Evolutionary conservation across 768 basidiomycete genomes (phyloP).

Genomic region (Daedaleopsis sinensis): DNA sequence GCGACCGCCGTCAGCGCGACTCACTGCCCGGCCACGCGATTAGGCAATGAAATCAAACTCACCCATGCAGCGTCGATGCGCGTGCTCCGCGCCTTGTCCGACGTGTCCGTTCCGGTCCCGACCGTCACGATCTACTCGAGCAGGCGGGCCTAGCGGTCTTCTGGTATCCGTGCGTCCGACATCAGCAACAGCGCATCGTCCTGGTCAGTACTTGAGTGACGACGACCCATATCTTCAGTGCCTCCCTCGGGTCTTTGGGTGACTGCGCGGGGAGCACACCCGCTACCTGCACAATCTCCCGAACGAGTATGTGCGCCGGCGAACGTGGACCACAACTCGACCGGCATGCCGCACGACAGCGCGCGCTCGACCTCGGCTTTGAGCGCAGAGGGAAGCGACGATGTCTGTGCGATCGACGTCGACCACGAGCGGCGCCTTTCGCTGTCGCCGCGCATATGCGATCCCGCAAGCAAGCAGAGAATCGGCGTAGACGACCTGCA

Average conservation of each 20-base stretch:
- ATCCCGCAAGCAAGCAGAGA: no score
- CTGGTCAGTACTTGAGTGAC: not conserved
- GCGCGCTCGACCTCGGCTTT: constrained; percentile 60
- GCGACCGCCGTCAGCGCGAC: constrained; percentile 1
- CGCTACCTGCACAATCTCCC: constrained; percentile 68
- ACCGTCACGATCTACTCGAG: constrained; percentile 73
- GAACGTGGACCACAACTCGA: constrained; percentile 49
- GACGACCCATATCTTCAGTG: constrained; percentile 55
- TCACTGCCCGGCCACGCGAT: constrained; percentile 16
- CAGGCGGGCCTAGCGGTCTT: constrained; percentile 77
- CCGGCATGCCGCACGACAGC: constrained; percentile 34
- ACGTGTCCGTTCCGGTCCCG: constrained; percentile 69
- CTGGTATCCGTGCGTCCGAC: not conserved
- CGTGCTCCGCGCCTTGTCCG: constrained; percentile 65
- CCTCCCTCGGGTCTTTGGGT: constrained; percentile 71
- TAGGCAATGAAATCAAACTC: constrained; percentile 12
- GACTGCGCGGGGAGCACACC: constrained; percentile 72
- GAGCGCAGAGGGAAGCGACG: constrained; percentile 62
- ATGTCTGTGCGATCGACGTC: constrained; percentile 66
- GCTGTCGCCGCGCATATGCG: no score
- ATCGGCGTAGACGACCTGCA: no score
- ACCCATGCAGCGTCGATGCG: constrained; percentile 87
- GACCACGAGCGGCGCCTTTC: constrained; percentile 62
- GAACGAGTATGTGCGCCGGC: constrained; percentile 69
- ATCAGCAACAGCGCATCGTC: no score